Base-by-base conservation (phyloP, 2,329 filamentous ascomycete genomes). In the Fusarium circinatum region DNA sequence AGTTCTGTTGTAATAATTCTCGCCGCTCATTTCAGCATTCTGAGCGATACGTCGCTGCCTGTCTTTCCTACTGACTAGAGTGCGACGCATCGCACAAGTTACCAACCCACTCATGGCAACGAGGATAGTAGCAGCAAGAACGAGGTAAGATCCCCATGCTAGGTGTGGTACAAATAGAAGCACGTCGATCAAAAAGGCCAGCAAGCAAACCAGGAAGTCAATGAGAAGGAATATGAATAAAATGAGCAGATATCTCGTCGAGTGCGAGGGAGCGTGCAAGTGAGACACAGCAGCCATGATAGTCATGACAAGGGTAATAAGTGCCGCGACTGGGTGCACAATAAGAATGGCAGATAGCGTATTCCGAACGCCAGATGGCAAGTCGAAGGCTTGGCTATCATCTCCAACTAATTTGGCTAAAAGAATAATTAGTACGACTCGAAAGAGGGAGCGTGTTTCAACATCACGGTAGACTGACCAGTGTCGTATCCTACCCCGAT, bases 11-110 rank as follows among this genome's bases (percentile, higher is more conserved):
- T 97, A 98, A 81, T 93, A 98, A 79, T 95, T 96, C 78, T 96
- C 91, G 34, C 96, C 96, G 80, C 94, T 98, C 95, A 98, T 98
- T 81, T 98, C 95, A 13, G 95, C 94, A 80, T 98, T 98, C 82
- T 97, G 93, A 6, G 91, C 94, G 80, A 98, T 97, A 51, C 94
- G 90, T 85, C 92, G 94, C 87, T 96, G 95, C 71, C 95, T 90
- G n/a, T 95, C 94, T 85, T 98, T 98, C 77, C 96, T 90, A 82
- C 94, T 94, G 70, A 98, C 94, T 65, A 98, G 86, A 6, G 95
- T 97, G 68, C 96, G 91, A 73, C 96, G 93, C 95, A 98, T 98
- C 28, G 94, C 95, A 81, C 95, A 99, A 14, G 95, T 95, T 41
- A 98, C 91, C 65, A 99, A 89, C 47, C 92, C 93, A 80, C 94